Percentiles rank a stretch among this genome's conserved stretches.
Evolutionary conservation across 257 asterid species (phyloP).

Genomic region (Gentiana straminea): DNA sequence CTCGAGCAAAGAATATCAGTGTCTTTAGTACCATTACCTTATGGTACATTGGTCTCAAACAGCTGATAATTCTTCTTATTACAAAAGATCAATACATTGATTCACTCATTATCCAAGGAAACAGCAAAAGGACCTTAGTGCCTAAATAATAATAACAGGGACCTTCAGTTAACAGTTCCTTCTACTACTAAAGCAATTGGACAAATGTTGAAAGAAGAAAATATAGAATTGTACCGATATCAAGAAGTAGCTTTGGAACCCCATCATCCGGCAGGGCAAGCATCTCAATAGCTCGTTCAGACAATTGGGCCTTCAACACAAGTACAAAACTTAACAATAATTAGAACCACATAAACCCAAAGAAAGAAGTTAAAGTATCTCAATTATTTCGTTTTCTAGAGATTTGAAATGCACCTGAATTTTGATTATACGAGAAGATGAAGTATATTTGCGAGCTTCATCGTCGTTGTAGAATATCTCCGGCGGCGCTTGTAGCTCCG

Average conservation of each 20-base stretch:
- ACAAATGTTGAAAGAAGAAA: background rate
- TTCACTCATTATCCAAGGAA: no score
- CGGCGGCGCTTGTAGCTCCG: conserved; percentile 96
- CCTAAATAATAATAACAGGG: no score
- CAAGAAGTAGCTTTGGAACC: conserved; percentile 74
- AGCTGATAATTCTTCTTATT: no score
- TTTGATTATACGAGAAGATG: conserved; percentile 90
- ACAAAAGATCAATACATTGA: no score
- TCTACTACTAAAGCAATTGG: no score
- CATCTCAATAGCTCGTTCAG: conserved; percentile 92
- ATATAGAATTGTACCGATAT: conserved; percentile 47
- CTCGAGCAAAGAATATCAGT: no score
- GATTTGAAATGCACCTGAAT: conserved; percentile 46
- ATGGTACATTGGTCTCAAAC: no score
- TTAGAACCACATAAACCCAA: background rate
- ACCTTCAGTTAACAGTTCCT: no score
- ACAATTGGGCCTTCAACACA: conserved; percentile 51
- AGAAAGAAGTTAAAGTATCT: background rate
- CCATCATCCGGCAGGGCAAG: conserved; percentile 81
- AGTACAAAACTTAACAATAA: conserved; percentile 1
- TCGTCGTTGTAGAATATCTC: conserved; percentile 85
- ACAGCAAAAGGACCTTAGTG: no score
- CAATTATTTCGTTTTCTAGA: background rate
- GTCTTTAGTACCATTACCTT: no score
- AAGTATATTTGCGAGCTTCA: conserved; percentile 94